These are phyloP conservation scores for Globisporangium cederbergense DNA, from an alignment of 352 stramenopile genomes.

Conservation along the genomic window DNA sequence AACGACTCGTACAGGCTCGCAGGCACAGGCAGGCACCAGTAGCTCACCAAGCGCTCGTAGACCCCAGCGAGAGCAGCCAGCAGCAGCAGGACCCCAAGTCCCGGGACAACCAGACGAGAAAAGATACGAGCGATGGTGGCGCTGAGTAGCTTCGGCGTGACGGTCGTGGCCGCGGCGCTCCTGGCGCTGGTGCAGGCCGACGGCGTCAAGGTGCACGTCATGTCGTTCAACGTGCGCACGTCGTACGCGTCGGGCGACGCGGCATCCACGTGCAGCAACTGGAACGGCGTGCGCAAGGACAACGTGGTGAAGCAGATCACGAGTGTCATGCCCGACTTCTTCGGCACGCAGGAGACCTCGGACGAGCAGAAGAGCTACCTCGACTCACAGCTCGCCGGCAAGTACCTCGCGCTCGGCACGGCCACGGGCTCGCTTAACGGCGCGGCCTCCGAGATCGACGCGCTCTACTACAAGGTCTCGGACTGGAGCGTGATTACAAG, in stretches of 20 bases:
- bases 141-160: constrained; percentile 4
- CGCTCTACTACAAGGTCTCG: constrained; percentile 58
- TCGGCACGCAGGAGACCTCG: constrained; percentile 81
- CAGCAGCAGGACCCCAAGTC: not conserved
- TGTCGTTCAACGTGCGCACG: constrained; percentile 84
- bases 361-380: constrained; percentile 63
- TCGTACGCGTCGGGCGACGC: constrained; percentile 47
- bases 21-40: not conserved
- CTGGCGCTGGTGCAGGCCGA: constrained; percentile 20
- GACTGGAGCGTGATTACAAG: constrained; percentile 58
- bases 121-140: not conserved
- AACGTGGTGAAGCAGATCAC: constrained; percentile 62
- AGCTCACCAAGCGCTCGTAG: not conserved
- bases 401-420: constrained; percentile 62
- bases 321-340: constrained; percentile 53
- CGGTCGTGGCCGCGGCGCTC: constrained; percentile 7
- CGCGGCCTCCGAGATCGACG: constrained; percentile 48
- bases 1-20: not conserved
- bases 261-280: constrained; percentile 47
- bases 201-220: constrained; percentile 50
- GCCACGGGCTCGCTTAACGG: constrained; percentile 61
- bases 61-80: not conserved
- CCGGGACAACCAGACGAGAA: too few relatives aligned
- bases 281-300: constrained; percentile 57
- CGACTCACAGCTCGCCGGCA: constrained; percentile 44